Base-by-base conservation (phyloP, 331 rosid species). In the Erythrophleum ivorense region DNA sequence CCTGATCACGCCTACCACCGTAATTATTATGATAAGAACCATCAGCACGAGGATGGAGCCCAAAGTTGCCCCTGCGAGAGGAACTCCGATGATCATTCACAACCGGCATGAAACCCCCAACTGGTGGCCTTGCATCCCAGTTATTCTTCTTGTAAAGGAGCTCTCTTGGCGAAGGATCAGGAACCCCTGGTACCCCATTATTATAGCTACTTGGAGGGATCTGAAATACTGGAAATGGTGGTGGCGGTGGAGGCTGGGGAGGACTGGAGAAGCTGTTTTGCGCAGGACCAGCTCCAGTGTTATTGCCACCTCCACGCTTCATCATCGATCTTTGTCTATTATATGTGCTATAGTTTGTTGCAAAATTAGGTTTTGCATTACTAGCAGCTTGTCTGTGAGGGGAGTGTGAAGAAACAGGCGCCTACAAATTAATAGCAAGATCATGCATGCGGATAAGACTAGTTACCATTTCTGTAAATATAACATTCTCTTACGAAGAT, bases 1-100 rank as follows among this genome's bases (percentile, higher is more conserved):
- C 97, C 9, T 86, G 93, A 81, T 88, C 91, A 36, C 91, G 93
- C 83, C 91, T 85, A 71, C 87, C 82, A 16, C 92, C 89, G 40
- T 85, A 79, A 81, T 78, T 89, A 73, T 85, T 87, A 57, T 83
- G 91, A 88, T 85, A 88, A 63, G 88, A 58, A 73, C 91, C 87
- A 88, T 91, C 91, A 57, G 89, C 91, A 11, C 88, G 89, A 0
- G 88, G 82, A 70, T 85, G 92, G 78, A 84, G 55, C 54, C 85
- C 87, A 75, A 84, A 92, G 78, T 82, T 87, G 15, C 92, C 94
- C 80, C 97, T 87, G 0, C 89, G 95, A 14, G 89, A 74, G 66
- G 88, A 79, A 83, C 82, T 87, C 18, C 87, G 85, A 8, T 73
- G 81, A 55, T 88, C 95, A 78, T 84, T 85, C 70, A 69, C 69